Percentiles rank a stretch among this genome's conserved stretches.
These are phyloP conservation scores for Lentinula boryana DNA, from an alignment of 768 basidiomycete genomes.

Conservation along the genomic window DNA sequence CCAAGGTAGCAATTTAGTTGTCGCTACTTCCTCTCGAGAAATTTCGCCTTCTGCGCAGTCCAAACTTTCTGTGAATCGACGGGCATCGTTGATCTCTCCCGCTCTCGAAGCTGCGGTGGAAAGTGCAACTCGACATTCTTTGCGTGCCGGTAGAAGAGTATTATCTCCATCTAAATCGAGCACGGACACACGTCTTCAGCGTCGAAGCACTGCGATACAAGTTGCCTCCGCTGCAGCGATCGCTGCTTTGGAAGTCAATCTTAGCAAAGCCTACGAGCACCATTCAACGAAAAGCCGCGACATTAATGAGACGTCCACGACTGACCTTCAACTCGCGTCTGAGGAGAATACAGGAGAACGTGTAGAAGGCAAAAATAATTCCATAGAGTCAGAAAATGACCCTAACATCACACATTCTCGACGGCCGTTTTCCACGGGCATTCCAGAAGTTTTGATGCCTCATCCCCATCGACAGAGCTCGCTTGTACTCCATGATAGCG, in stretches of 20 bases:
- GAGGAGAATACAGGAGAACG: not conserved
- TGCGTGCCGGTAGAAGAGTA: too few species aligned
- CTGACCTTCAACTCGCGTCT: not conserved
- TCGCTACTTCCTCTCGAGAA: not conserved
- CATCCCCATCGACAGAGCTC: not conserved
- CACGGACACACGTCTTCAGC: not conserved
- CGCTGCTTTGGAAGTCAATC: not conserved
- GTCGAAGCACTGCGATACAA: not conserved
- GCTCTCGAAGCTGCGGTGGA: conserved; percentile 2
- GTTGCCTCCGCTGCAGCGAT: conserved; percentile 3
- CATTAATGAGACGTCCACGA: not conserved
- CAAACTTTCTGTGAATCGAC: not conserved
- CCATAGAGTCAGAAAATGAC: not conserved
- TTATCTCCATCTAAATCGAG: not conserved
- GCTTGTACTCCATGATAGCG: not conserved
- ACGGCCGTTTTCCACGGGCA: not conserved
- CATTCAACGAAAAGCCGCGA: not conserved
- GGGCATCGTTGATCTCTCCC: not conserved
- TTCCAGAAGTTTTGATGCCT: not conserved
- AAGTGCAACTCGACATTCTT: not conserved
- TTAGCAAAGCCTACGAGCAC: not conserved
- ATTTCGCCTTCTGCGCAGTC: not conserved
- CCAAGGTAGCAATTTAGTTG: not conserved
- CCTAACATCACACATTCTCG: not conserved
- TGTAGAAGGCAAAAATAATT: not conserved